Base-by-base conservation (phyloP, 495 filamentous ascomycete genomes). In the Hypomontagnella submonticulosa region DNA sequence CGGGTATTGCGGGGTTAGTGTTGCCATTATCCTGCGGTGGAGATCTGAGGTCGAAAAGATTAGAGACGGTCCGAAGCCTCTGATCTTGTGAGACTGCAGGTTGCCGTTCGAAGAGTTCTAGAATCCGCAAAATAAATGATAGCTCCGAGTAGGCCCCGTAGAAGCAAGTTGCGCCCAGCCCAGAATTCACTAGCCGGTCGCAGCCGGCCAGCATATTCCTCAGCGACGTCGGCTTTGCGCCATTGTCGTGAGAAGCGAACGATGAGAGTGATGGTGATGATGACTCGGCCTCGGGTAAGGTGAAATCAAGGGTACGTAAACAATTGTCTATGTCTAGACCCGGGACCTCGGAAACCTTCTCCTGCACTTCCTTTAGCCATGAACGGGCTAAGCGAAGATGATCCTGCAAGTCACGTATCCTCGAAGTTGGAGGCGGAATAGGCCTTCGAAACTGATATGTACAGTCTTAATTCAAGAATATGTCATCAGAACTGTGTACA, bases 371-470 rank as follows among this genome's bases (percentile, higher is more conserved):
- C 10, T 13, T 12, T 38, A 53, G 15, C 49, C 49, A 53, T 11
- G 49, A 53, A 20, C 49, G 49, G n/a, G 49, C 49, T 23, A 53
- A n/a, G 15, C 49, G 32, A n/a, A 53, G 34, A 27, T 53, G 49
- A 10, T 53, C 33, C 18, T 53, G 49, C 16, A 53, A 33, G 30
- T 53, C 38, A 8, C 49, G 49, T 37, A 53, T 53, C 16, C 49
- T 53, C 34, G 13, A 40, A 11, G 49, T 53, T 7, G 49, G 49
- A 19, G 49, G 10, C 2, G 49, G 33, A 16, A 53, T 8, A 20
- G 49, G 49, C 12, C 49, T 38, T 40, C 49, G 32, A 13, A 38
- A 53, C 3, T 53, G 32, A 15, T 53, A 53, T 12, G 49, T 40
- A 15, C 49, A 53, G 49, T 11, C 49, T 53, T 53, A n/a, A 12